Evolutionary conservation across 495 filamentous ascomycete species (phyloP), one percentile per base, ranked within the genome.

Genomic region (Parathielavia hyrcaniae): DNA sequence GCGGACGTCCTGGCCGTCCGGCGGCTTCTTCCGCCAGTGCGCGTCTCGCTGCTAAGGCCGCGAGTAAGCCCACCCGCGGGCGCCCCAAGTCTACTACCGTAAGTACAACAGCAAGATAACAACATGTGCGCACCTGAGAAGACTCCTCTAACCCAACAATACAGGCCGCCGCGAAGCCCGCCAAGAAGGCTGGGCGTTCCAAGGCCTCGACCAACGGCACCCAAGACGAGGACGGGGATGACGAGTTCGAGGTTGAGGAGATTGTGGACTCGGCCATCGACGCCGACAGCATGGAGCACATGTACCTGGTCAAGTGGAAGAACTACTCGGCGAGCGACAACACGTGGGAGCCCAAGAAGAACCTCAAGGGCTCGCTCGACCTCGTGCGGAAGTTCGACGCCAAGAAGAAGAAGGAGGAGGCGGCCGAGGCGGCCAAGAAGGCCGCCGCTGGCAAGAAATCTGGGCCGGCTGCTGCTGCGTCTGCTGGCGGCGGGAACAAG

Each of bases 231-330:
- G 68, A 53, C 7, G 69, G 71, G 38, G 61, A 36, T 5, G 68
- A 53, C 7, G 69, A 71, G 38, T 75, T 58, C 43, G 71, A 73
- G 41, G 74, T 77, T 3, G 72, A 77, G 59, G 46, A 47, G 0
- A 77, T 77, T 20, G 36, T 73, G 3, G 67, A 68, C 8, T 65
- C 61, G 7, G 46, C 45, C 5, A 69, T 71, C 49, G 64, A 72
- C 44, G 61, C 60, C 47, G 64, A 67, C n/a, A 69, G 64, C 4
- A 62, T 63, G 55, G 59, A 67, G 50, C 68, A 66, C 43, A 47
- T 67, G 57, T 78, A 73, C 50, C 45, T 62, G 1, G 66, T 78
- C 36, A 75, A 77, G 64, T 79, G 75, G 76, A 70, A 70, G 56
- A 69, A 69, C 0, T 76, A 65, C 50, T 26, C 61, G 3, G 50